phyloP scores from a whole-genome alignment of 352 stramenopile species.

The Discostella stelligera region DNA sequence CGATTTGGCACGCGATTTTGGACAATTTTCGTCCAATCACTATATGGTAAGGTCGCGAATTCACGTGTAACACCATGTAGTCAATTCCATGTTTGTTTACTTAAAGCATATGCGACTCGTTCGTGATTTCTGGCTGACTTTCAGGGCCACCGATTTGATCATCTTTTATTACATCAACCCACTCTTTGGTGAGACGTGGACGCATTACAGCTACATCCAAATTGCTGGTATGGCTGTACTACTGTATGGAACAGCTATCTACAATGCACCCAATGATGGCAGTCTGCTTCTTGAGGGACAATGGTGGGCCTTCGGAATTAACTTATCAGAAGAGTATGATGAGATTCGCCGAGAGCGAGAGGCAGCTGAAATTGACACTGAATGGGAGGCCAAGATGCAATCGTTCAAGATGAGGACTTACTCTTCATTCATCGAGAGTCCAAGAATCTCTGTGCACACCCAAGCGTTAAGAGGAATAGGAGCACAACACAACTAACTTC shows the following conservation, averaged over 20 bases:
- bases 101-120: background rate
- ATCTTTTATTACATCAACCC: slow-evolving; percentile 93
- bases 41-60: background rate
- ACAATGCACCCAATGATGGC: slow-evolving; percentile 89
- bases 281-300: slow-evolving; percentile 74
- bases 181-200: slow-evolving; percentile 93
- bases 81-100: background rate
- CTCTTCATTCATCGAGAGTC: slow-evolving; percentile 65
- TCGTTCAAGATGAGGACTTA: slow-evolving; percentile 56
- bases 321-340: slow-evolving; percentile 70
- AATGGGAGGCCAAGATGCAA: slow-evolving; percentile 55
- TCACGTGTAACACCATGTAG: background rate
- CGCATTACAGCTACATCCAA: slow-evolving; percentile 92
- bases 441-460: slow-evolving; percentile 62
- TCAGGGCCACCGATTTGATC: slow-evolving; percentile 92
- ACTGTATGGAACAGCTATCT: slow-evolving; percentile 93
- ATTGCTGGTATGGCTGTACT: slow-evolving; percentile 90
- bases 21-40: slow-evolving; percentile 95
- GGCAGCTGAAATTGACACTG: slow-evolving; percentile 54
- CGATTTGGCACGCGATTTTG: slow-evolving; percentile 96
- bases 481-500: slow-evolving; percentile 29
- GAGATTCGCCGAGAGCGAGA: slow-evolving; percentile 55
- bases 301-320: slow-evolving; percentile 64
- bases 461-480: slow-evolving; percentile 60
- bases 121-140: slow-evolving; percentile 61